Evolutionary conservation across 768 basidiomycete species (phyloP).

Genomic region (Dioszegia crocea): DNA sequence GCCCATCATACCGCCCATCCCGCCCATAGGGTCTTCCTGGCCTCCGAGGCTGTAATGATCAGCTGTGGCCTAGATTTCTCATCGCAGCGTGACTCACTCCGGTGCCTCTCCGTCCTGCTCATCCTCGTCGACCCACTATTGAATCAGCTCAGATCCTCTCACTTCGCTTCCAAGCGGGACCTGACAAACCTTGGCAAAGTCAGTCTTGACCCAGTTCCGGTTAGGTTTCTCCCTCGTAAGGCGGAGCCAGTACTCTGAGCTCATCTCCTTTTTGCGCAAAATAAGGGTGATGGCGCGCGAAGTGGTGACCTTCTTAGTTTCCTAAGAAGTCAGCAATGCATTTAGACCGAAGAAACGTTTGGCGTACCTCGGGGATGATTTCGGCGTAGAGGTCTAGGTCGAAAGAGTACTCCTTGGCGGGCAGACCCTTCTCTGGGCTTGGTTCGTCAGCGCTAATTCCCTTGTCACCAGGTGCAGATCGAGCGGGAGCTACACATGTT

Average conservation of each 20-base stretch:
- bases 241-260: constrained; percentile 84
- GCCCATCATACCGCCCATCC: constrained; percentile 15
- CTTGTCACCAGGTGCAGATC: too few relatives aligned
- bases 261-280: constrained; percentile 73
- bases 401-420: constrained; percentile 68
- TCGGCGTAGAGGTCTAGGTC: constrained; percentile 70
- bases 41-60: constrained; percentile 6
- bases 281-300: constrained; percentile 65
- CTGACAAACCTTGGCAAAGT: constrained; percentile 64
- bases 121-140: constrained; percentile 87
- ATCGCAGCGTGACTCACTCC: constrained; percentile 31
- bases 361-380: constrained; percentile 66
- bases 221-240: constrained; percentile 82
- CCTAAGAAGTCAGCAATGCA: constrained; percentile 49
- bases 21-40: constrained; percentile 21
- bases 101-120: constrained; percentile 70
- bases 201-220: constrained; percentile 81
- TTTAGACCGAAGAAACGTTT: not conserved
- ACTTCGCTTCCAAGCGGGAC: not conserved
- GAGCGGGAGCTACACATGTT: not conserved
- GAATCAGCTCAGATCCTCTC: too few relatives aligned
- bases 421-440: constrained; percentile 50
- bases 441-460: constrained; percentile 5
- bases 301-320: constrained; percentile 61
- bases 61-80: not conserved